phyloP scores from a whole-genome alignment of 192 early-diverging fungal genomes.

The Backusella tuberculispora region DNA sequence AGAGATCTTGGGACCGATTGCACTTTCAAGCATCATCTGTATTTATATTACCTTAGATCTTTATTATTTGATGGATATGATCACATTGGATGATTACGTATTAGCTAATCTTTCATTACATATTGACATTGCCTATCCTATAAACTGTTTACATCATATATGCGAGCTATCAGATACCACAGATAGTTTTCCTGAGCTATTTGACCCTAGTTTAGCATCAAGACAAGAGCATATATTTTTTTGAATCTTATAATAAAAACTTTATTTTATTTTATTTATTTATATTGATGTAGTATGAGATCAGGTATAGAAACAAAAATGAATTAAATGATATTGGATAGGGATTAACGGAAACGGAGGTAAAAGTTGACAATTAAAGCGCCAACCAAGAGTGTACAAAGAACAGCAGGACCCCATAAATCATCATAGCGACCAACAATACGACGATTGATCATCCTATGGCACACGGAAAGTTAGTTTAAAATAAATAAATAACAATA shows the following conservation, averaged over 20 bases:
- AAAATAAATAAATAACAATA: neutral
- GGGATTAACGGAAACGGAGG: conserved; percentile 25
- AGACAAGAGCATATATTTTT: conserved; percentile 6
- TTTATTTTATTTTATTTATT: neutral
- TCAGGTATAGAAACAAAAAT: conserved; percentile 3
- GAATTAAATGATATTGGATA: neutral
- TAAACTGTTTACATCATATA: conserved; percentile 37
- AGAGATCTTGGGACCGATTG: conserved; percentile 29
- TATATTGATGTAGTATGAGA: neutral
- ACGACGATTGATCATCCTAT: conserved; percentile 43
- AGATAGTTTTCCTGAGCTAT: conserved; percentile 22
- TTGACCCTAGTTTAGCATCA: conserved; percentile 17
- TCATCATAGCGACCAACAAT: conserved; percentile 78
- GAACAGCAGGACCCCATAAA: conserved; percentile 67
- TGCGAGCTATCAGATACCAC: conserved; percentile 35
- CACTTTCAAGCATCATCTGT: conserved; percentile 26
- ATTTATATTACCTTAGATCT: conserved; percentile 34
- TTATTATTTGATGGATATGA: conserved; percentile 28
- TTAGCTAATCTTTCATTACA: conserved; percentile 33
- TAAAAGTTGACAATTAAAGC: conserved; percentile 54
- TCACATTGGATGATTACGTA: conserved; percentile 33
- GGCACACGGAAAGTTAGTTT: neutral
- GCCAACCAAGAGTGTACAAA: conserved; percentile 67
- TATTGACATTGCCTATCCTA: conserved; percentile 38
- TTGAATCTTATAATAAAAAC: neutral